Evolutionary conservation across 768 basidiomycete genomes (phyloP), one percentile per base, ranked within the genome.

Genomic region (Psilocybe sp.): DNA sequence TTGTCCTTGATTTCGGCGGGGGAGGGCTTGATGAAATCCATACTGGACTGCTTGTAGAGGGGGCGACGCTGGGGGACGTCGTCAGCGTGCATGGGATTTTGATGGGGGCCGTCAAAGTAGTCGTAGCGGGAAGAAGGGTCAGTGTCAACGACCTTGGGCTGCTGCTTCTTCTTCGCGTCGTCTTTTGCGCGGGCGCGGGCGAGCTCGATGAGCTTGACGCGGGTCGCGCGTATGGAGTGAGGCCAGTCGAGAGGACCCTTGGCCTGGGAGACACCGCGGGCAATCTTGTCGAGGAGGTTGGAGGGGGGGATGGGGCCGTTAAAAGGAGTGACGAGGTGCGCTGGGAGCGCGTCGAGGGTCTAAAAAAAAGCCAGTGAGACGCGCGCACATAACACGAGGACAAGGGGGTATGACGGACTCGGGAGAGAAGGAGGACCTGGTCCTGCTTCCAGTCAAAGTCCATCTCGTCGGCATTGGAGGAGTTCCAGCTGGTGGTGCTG

Each of bases 321-420:
- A 75, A 90, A 92, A 47, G 90, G 91, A 13, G 91, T 92, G 64
- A 89, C 75, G n/a, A 93, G 79, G 59, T 92, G 88, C 5, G 84
- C 72, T 9, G 90, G 90, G 51, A 92, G 81, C 39, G 85, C 85
- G 62, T 93, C 91, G 9, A 93, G 77, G 13, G 91, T 90, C 90
- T 89, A 51, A 5, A 33, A 40, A 53, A 20, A 34, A 19, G 49
- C 49, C 53, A 38, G 53, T 9, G 47, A 48, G 47, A 59, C 32
- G 13, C 14, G 41, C 40, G 53, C 49, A 51, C 48, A 44, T 44
- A 51, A 51, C 38, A 45, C 31, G 33, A 12, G 43, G 35, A 60
- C 4, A 54, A 57, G 19, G 28, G 40, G 35, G 46, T 32, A 47
- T 37, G 47, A 49, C 80, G 37, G 57, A 89, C 89, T 65, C 87